Evolutionary conservation across 805 yeast species (phyloP).

Genomic region (Kuraishia cidri): DNA sequence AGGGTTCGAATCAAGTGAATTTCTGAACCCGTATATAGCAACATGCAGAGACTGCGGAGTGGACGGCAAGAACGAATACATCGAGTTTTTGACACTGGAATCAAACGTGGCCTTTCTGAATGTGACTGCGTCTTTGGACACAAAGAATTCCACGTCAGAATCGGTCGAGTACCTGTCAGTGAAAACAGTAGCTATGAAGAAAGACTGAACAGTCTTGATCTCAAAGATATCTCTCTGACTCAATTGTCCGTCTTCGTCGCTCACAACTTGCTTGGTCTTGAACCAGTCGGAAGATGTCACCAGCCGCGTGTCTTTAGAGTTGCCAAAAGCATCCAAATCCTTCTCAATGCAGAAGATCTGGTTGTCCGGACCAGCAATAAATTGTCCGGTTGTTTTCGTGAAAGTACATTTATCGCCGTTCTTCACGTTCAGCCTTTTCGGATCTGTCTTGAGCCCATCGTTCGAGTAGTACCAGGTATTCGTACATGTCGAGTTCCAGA

Average conservation of each 20-base stretch:
- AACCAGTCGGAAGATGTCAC: conserved; percentile 32
- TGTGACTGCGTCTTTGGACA: conserved; percentile 35
- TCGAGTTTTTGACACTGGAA: conserved; percentile 1
- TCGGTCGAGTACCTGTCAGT: conserved; percentile 30
- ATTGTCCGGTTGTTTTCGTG: conserved; percentile 32
- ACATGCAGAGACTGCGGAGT: background rate
- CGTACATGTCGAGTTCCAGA: conserved; percentile 23
- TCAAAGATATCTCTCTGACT: conserved; percentile 7
- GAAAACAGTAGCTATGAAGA: conserved; percentile 28
- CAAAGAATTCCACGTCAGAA: conserved; percentile 28
- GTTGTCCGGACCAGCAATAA: conserved; percentile 22
- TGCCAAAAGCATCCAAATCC: conserved; percentile 29
- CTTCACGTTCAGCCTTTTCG: conserved; percentile 20
- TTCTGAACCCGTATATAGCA: background rate
- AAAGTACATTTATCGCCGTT: conserved; percentile 32
- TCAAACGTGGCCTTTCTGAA: conserved; percentile 23
- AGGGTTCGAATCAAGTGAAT: conserved; percentile 1
- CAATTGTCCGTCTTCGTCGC: conserved; percentile 11
- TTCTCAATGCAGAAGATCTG: conserved; percentile 23
- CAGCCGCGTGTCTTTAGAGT: conserved; percentile 25
- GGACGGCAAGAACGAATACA: background rate
- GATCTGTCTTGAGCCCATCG: conserved; percentile 32
- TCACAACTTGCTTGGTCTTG: conserved; percentile 36
- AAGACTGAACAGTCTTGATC: conserved; percentile 27
- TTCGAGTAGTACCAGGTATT: conserved; percentile 30